These are phyloP conservation scores for Telfairia occidentalis DNA, from an alignment of 331 rosid genomes.

Conservation along the genomic window DNA sequence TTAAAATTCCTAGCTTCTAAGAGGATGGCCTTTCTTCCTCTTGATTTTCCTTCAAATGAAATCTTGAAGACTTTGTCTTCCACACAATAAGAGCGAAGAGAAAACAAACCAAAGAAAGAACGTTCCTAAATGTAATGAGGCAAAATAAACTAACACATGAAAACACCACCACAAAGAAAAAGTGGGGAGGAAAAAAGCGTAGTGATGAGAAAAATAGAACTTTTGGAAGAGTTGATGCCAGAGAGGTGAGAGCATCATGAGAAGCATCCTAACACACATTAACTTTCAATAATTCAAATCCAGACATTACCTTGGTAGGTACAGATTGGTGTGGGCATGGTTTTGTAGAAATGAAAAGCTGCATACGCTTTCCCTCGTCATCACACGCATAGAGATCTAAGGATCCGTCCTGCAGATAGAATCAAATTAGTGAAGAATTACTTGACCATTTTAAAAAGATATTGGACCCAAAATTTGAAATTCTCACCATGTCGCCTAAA, in stretches of 20 bases:
- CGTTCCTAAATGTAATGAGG: neutral
- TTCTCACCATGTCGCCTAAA: constrained; percentile 72
- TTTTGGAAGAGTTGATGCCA: neutral
- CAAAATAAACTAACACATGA: neutral
- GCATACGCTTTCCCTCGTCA: constrained; percentile 66
- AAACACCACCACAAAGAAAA: neutral
- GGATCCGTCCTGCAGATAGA: constrained; percentile 69
- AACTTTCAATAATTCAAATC: constrained; percentile 4
- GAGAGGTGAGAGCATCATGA: neutral
- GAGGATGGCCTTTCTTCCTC: too few relatives aligned
- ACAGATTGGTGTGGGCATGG: constrained; percentile 71
- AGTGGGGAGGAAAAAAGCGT: neutral
- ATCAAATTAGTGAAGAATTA: constrained; percentile 9
- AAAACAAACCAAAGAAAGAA: too few relatives aligned
- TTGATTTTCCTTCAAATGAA: too few relatives aligned
- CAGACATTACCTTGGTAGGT: constrained; percentile 70
- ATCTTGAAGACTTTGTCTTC: too few relatives aligned
- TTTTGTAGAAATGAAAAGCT: constrained; percentile 72
- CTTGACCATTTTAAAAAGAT: neutral
- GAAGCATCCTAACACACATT: too few relatives aligned
- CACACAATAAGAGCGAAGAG: too few relatives aligned
- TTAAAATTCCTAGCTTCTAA: too few relatives aligned
- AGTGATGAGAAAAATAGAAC: neutral
- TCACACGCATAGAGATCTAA: constrained; percentile 67
- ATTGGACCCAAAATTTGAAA: neutral